These are phyloP conservation scores for Leccinum insigne DNA, from an alignment of 1,284 basidiomycete species.

Conservation along the genomic window DNA sequence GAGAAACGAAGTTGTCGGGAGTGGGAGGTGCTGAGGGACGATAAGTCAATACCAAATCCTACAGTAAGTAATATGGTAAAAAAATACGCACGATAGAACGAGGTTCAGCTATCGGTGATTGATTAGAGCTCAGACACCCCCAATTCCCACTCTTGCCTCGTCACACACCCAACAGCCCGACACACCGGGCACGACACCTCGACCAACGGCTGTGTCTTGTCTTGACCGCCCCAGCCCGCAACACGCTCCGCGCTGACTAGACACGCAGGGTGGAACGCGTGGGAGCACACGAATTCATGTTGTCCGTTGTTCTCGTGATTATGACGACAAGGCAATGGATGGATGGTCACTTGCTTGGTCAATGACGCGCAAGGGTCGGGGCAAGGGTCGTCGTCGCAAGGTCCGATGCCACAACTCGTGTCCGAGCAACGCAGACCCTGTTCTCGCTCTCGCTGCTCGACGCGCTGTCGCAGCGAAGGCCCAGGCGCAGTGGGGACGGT, in stretches of 20 bases:
- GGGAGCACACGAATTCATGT: conserved; percentile 47
- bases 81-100: conserved; percentile 10
- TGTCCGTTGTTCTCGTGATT: not conserved
- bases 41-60: not conserved
- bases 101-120: not conserved
- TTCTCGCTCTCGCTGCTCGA: conserved; percentile 69
- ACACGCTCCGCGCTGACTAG: conserved; percentile 74
- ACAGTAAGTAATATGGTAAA: not conserved
- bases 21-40: not conserved
- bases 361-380: conserved; percentile 32
- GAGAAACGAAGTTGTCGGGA: not conserved
- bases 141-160: conserved; percentile 60
- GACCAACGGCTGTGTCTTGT: conserved; percentile 40
- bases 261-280: conserved; percentile 70
- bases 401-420: conserved; percentile 68
- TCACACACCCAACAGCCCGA: conserved; percentile 55
- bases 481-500: conserved; percentile 54
- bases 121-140: conserved; percentile 37
- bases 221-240: conserved; percentile 55
- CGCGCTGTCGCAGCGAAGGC: conserved; percentile 63
- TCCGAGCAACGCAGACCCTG: conserved; percentile 69
- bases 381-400: conserved; percentile 71
- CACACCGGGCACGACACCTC: conserved; percentile 73
- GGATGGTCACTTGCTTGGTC: conserved; percentile 49
- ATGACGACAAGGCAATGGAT: conserved; percentile 18